Evolutionary conservation across 1,139 yeast species (phyloP).

Genomic region (Suhomyces panamericanus): DNA sequence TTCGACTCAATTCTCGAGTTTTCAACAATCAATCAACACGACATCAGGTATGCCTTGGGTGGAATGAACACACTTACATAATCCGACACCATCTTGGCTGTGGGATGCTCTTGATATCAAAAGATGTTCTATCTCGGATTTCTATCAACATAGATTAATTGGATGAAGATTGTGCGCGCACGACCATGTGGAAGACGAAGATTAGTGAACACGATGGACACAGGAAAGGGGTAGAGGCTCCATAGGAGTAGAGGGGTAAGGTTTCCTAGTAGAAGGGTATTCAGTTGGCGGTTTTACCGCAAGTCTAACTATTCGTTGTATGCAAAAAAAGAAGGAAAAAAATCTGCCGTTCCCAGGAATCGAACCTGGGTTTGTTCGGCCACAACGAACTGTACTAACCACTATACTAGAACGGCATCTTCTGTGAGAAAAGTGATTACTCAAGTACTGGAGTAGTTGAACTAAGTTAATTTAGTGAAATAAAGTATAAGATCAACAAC

Average conservation of each 20-base stretch:
- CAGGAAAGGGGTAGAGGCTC: too few species aligned
- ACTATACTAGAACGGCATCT: constrained; percentile 44
- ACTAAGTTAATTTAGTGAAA: too few species aligned
- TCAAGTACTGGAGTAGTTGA: neutral
- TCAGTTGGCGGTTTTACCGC: neutral
- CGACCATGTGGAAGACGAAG: constrained; percentile 3
- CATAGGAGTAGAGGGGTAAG: neutral
- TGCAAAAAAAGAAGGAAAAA: constrained; percentile 13
- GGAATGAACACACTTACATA: constrained; percentile 8
- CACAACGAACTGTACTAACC: constrained; percentile 49
- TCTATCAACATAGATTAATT: constrained; percentile 2
- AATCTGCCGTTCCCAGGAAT: constrained; percentile 45
- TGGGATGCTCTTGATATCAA: constrained; percentile 2
- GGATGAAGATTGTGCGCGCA: constrained; percentile 7
- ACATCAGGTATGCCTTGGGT: neutral
- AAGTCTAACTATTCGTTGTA: too few species aligned
- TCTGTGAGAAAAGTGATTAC: neutral
- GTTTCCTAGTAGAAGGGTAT: neutral
- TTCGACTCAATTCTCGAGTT: neutral
- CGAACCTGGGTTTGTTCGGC: constrained; percentile 50
- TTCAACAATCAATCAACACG: neutral
- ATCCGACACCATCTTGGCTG: constrained; percentile 8
- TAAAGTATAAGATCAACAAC: too few species aligned
- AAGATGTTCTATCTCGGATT: neutral
- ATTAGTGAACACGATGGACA: too few species aligned